Base-by-base conservation (phyloP, 2,329 filamentous ascomycete species). In the Diplodia mutila region DNA sequence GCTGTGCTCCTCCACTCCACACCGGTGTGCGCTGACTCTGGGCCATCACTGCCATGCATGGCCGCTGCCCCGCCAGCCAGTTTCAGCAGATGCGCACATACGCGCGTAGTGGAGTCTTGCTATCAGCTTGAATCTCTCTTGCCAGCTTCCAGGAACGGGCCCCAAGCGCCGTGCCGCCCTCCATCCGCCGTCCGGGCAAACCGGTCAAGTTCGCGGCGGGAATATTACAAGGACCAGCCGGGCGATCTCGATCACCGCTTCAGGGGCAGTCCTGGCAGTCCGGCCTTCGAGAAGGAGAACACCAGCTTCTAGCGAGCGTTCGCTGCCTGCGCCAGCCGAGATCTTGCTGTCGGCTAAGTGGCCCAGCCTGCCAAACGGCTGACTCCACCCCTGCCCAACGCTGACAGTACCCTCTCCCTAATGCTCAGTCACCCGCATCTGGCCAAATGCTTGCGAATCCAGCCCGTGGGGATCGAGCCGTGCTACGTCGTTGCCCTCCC, bases 241-340 rank as follows among this genome's bases (percentile, higher is more conserved):
- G 61, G 61, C 48, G 61, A 65, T 65, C 61, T 65, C 51, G 61
- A 65, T 53, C 61, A 52, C 21, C 61, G 61, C 61, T 65, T 65
- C 61, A 65, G 61, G 61, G 61, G 61, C 61, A 65, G 34, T 29
- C 61, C 61, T 51, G 32, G 48, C 61, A 65, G 61, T 16, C 51
- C 34, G 37, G 51, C 61, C 61, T 65, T 65, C 61, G 61, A 65
- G 61, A 65, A 65, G 61, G 61, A 54, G 61, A 65, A 23, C 34
- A 34, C 32, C 48, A 53, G 61, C 61, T 65, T 65, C 61, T 65
- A 65, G 61, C 61, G 61, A 65, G 61, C 32, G 21, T 32, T 52
- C 32, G 16, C 32, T 65, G 61, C 49, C 61, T 53, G n/a, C 29
- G 49, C 61, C 61, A 53, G 51, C 61, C 61, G 61, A 65, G 61